phyloP scores from a whole-genome alignment of 2,329 filamentous ascomycete species.

The Cordyceps pruinosa region DNA sequence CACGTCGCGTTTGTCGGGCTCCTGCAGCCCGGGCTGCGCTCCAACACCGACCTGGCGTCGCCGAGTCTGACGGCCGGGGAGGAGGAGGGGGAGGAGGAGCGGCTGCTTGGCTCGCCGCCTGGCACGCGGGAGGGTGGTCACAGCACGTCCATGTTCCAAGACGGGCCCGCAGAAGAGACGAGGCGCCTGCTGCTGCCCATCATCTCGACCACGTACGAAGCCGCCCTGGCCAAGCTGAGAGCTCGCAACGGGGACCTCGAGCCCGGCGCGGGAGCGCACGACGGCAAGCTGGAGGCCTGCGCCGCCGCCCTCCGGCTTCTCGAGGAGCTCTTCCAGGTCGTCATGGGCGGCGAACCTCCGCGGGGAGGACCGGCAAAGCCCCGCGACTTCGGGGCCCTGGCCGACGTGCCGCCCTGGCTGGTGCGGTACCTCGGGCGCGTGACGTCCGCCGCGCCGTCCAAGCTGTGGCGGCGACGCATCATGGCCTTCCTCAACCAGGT shows the following conservation, averaged over 20 bases:
- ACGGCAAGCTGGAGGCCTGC: neutral
- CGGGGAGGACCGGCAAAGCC: neutral
- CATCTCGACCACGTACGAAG: constrained; percentile 5
- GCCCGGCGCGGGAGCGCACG: constrained; percentile 2
- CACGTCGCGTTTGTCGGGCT: constrained; percentile 28
- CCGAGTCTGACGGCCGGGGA: neutral
- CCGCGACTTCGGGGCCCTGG: constrained; percentile 14
- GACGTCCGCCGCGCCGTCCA: constrained; percentile 22
- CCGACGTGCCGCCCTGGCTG: constrained; percentile 28
- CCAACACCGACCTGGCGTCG: neutral
- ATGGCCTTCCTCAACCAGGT: constrained; percentile 36
- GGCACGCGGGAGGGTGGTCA: neutral
- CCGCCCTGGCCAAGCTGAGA: constrained; percentile 5
- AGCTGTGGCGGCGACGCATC: constrained; percentile 28
- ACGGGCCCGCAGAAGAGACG: constrained; percentile 11
- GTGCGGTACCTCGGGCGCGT: constrained; percentile 28
- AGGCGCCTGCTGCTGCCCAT: constrained; percentile 9
- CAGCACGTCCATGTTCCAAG: neutral
- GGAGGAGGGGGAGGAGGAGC: neutral
- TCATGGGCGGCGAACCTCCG: neutral
- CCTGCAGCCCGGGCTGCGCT: constrained; percentile 14
- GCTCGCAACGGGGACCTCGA: constrained; percentile 4
- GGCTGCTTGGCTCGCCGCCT: neutral
- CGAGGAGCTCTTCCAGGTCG: neutral
- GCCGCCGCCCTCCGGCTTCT: neutral